Percentiles rank a stretch among this genome's conserved stretches.
Conservation (phyloP, 2,329 filamentous ascomycete species). For the Daldinia eschscholtzii region DNA sequence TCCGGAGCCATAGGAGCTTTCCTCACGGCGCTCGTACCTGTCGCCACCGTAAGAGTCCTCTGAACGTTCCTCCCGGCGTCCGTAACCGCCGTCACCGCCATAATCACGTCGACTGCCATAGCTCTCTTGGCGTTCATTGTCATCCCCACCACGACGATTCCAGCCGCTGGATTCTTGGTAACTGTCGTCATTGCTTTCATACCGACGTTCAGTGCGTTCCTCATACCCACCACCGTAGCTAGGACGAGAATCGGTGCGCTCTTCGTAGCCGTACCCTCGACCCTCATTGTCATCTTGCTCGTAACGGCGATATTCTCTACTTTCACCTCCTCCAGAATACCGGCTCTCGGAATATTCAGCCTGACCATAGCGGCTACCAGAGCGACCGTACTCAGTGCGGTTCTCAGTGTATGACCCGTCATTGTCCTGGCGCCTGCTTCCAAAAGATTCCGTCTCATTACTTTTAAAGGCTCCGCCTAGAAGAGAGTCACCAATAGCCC, state of each 20-base stretch:
- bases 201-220: slow-evolving; percentile 68
- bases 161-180: slow-evolving; percentile 48
- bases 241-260: slow-evolving; percentile 67
- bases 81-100: slow-evolving; percentile 43
- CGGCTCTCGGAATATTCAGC: slow-evolving; percentile 71
- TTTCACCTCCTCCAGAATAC: slow-evolving; percentile 68
- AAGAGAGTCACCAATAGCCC: slow-evolving; percentile 74
- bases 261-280: slow-evolving; percentile 68
- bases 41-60: slow-evolving; percentile 31
- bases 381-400: slow-evolving; percentile 71
- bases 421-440: slow-evolving; percentile 65
- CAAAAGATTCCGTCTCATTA: slow-evolving; percentile 66
- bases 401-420: slow-evolving; percentile 73
- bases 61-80: slow-evolving; percentile 46
- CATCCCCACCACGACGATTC: slow-evolving; percentile 40
- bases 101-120: slow-evolving; percentile 18
- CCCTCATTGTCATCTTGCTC: slow-evolving; percentile 66
- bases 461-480: slow-evolving; percentile 72
- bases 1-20: slow-evolving; percentile 31
- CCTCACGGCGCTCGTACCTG: slow-evolving; percentile 45
- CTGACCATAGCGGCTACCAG: slow-evolving; percentile 69
- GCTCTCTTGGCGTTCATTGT: slow-evolving; percentile 34
- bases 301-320: slow-evolving; percentile 71
- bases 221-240: slow-evolving; percentile 68
- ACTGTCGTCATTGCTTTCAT: slow-evolving; percentile 54